Evolutionary conservation across 2,329 filamentous ascomycete species (phyloP), one percentile per base, ranked within the genome.

Genomic region (Fusarium haematococcum): DNA sequence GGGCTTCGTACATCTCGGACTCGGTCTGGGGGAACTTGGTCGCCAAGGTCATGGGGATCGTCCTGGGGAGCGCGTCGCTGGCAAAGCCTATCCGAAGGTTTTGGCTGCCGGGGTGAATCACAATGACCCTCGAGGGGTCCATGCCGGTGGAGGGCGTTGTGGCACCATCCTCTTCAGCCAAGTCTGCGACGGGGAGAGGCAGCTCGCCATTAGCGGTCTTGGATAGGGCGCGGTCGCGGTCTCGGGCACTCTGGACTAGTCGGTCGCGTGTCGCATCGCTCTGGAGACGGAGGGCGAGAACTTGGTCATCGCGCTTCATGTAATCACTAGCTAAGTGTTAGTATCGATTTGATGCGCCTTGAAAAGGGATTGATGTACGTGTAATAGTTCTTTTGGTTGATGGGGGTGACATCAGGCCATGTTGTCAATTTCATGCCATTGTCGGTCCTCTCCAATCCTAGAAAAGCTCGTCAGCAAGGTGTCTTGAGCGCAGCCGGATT

Each of bases 321-420:
- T 98, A 99, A 81, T 99, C 97, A 70, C 95, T 98, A 77, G 35
- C 63, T 54, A 67, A 52, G 52, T 25, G 71, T 79, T 61, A 80
- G 74, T 43, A 67, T 33, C 48, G 10, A 18, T 30, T 39, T 25
- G 23, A 60, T 54, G 63, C 48, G 45, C 32, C 25, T 61, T 35
- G 11, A 20, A 27, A 20, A 60, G 37, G 57, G 32, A 50, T 30
- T 41, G 25, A 43, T 35, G 71, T 88, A 97, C 94, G 95, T 98
- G 83, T 98, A 98, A 84, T 99, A 99, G 84, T 99, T 99, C 87
- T 99, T 99, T 84, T 99, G 97, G 82, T 99, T 99, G 84, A 99
- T 99, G 79, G 97, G 94, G 50, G 91, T 89, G 67, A 98, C 92
- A 80, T 97, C 93, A 11, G 97, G 96, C 96, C 97, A 99, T 82